phyloP scores from a whole-genome alignment of 2,329 filamentous ascomycete species.

The Fusarium piperis region DNA sequence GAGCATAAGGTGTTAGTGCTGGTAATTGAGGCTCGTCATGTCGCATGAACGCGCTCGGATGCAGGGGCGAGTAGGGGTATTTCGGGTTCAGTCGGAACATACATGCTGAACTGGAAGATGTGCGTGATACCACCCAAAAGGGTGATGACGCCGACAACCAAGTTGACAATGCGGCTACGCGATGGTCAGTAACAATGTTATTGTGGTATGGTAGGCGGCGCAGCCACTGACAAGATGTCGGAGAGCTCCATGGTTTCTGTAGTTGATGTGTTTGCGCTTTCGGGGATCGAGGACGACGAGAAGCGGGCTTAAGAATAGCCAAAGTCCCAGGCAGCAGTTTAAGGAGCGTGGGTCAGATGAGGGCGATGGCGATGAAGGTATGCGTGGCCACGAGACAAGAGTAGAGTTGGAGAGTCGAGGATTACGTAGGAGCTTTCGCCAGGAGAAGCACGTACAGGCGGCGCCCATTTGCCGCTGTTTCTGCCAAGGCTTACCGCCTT shows the following conservation, averaged over 20 bases:
- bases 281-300: slow-evolving; percentile 15
- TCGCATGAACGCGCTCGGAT: background rate
- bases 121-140: slow-evolving; percentile 82
- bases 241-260: slow-evolving; percentile 81
- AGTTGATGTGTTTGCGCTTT: slow-evolving; percentile 12
- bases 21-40: background rate
- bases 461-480: background rate
- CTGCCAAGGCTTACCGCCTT: background rate
- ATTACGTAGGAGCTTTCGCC: slow-evolving; percentile 25
- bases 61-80: background rate
- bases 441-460: background rate
- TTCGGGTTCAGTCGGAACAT: slow-evolving; percentile 48
- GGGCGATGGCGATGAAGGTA: slow-evolving; percentile 25
- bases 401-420: slow-evolving; percentile 37
- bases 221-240: slow-evolving; percentile 80
- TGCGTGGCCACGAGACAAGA: slow-evolving; percentile 35
- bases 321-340: slow-evolving; percentile 39
- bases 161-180: slow-evolving; percentile 89
- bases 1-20: slow-evolving; percentile 24
- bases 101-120: slow-evolving; percentile 72
- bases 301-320: slow-evolving; percentile 14
- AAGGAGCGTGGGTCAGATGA: slow-evolving; percentile 28
- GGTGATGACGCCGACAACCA: slow-evolving; percentile 88
- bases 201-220: background rate
- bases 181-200: slow-evolving; percentile 48